Base-by-base conservation (phyloP, 192 early-diverging fungal species). In the Backusella macrospora region DNA sequence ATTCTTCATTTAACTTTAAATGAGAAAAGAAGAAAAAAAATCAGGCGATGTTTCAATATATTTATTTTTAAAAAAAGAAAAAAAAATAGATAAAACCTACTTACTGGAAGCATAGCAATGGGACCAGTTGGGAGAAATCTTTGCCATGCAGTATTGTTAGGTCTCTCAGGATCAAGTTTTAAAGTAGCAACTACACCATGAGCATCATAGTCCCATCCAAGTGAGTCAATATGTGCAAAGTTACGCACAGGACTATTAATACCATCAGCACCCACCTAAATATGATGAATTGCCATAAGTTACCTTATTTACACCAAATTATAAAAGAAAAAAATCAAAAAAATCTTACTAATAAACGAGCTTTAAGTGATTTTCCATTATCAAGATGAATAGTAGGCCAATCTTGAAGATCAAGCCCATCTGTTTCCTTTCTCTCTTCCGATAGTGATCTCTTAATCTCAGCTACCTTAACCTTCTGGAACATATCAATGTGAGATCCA, bases 41-140 rank as follows among this genome's bases (percentile, higher is more conserved):
- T 59, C 37, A 18, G 13, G 46, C 62, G 14, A 45, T n/a, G 10
- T 5, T 21, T 43, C 39, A 62, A 55, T 63, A 64, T n/a, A n/a
- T n/a, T n/a, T n/a, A n/a, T n/a, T n/a, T n/a, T n/a, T n/a, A 29
- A 59, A 55, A n/a, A n/a, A n/a, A n/a, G n/a, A n/a, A n/a, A 59
- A 1, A 26, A 21, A 21, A 43, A 45, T 18, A 18, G 13, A 64
- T 52, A 16, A 10, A 49, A 9, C 14, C 29, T 43, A 68, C 81
- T 73, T 86, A 95, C 91, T n/a, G 98, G 98, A 45, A 99, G 84
- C 78, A 97, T 83, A 6, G 96, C 96, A 52, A 99, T 89, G 0
- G 98, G 96, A 3, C 98, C 98, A 0, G 92, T 91, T 5, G 96
- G 96, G 43, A 99, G 84, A 76, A 98, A 99, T 65, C 96, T 85